phyloP scores from a whole-genome alignment of 495 filamentous ascomycete species.

The Aspergillus diversus region DNA sequence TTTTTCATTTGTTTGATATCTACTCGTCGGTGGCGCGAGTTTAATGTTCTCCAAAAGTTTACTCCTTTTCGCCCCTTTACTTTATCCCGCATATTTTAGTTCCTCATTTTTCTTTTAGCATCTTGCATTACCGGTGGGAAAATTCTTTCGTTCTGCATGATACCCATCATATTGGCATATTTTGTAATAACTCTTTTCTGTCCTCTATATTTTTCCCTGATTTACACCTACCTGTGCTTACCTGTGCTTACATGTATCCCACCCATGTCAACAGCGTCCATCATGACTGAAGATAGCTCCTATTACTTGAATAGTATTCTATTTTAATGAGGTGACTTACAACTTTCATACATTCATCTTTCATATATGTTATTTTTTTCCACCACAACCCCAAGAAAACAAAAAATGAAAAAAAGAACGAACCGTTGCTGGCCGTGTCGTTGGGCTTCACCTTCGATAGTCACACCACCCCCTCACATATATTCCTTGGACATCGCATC shows the following conservation, averaged over 20 bases:
- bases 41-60: slow-evolving; percentile 3
- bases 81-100: slow-evolving; percentile 2
- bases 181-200: slow-evolving; percentile 13
- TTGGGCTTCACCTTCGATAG: not conserved
- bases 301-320: slow-evolving; percentile 17
- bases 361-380: not conserved
- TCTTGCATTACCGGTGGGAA: slow-evolving; percentile 19
- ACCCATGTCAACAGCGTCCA: slow-evolving; percentile 7
- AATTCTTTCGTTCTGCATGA: slow-evolving; percentile 19
- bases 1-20: slow-evolving; percentile 11
- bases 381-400: not conserved
- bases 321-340: slow-evolving; percentile 13
- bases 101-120: slow-evolving; percentile 6
- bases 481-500: not conserved
- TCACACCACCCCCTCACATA: no score
- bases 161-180: slow-evolving; percentile 24
- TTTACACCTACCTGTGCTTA: not conserved
- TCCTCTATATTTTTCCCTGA: no score
- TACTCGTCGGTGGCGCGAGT: not conserved
- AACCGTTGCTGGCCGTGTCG: not conserved
- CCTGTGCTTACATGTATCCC: slow-evolving; percentile 4
- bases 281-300: slow-evolving; percentile 7
- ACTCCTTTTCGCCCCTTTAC: not conserved
- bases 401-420: not conserved
- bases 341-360: not conserved